Conservation (phyloP, 805 yeast species). For the Cyberlindnera subsufficiens region DNA sequence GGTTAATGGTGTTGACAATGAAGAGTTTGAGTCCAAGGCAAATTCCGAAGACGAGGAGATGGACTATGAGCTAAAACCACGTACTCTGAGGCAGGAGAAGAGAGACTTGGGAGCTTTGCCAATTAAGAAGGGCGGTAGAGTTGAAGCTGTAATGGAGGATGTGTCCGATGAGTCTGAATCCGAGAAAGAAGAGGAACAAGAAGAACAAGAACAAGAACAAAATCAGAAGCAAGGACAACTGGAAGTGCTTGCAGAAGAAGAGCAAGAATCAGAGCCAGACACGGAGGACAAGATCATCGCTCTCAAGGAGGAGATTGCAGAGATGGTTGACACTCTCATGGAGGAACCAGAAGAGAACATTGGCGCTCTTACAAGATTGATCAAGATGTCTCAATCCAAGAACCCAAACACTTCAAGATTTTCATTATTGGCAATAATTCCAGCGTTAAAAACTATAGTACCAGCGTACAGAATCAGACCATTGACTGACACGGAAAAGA, state of each 20-base stretch:
- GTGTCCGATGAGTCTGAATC: slow-evolving; percentile 16
- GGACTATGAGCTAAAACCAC: slow-evolving; percentile 71
- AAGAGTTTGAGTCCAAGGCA: neutral
- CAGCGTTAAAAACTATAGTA: slow-evolving; percentile 77
- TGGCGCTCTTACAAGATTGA: slow-evolving; percentile 53
- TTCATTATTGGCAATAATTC: slow-evolving; percentile 72
- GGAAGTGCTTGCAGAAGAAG: slow-evolving; percentile 8
- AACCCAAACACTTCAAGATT: slow-evolving; percentile 63
- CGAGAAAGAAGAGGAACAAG: slow-evolving; percentile 23
- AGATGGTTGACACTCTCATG: slow-evolving; percentile 64
- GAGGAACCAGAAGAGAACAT: slow-evolving; percentile 90
- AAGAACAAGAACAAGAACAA: slow-evolving; percentile 21
- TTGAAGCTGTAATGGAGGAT: slow-evolving; percentile 56
- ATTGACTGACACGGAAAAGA: slow-evolving; percentile 71
- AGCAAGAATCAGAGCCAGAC: slow-evolving; percentile 33
- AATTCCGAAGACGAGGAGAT: slow-evolving; percentile 67
- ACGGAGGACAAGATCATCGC: slow-evolving; percentile 49
- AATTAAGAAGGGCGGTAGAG: slow-evolving; percentile 66
- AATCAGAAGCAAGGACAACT: slow-evolving; percentile 26
- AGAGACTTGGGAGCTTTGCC: slow-evolving; percentile 69
- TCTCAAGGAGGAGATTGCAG: slow-evolving; percentile 80
- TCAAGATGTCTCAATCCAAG: slow-evolving; percentile 64
- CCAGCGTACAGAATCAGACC: slow-evolving; percentile 88
- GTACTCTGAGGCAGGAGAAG: slow-evolving; percentile 42
- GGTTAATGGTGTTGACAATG: slow-evolving; percentile 4